These are phyloP conservation scores for Colletotrichum camelliae DNA, from an alignment of 2,329 filamentous ascomycete species.

Conservation along the genomic window DNA sequence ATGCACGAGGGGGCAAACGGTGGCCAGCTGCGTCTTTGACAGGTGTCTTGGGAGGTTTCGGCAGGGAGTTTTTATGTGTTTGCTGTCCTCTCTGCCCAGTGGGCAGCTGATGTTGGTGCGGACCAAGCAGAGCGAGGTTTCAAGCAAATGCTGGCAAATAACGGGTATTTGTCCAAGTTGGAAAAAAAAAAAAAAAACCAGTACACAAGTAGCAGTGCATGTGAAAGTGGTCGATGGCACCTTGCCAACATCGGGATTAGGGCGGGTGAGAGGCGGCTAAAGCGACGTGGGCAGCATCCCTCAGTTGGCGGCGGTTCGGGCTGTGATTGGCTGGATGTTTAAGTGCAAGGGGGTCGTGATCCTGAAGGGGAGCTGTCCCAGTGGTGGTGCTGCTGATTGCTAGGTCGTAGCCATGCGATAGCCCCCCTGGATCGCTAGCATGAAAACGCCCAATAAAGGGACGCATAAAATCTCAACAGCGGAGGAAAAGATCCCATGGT, in stretches of 20 bases:
- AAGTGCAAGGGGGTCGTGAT: conserved; percentile 17
- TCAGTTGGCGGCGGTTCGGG: neutral
- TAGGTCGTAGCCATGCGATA: neutral
- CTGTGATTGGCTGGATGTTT: neutral
- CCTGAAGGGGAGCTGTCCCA: neutral
- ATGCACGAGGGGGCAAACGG: neutral
- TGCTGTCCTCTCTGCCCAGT: neutral
- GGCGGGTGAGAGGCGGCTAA: conserved; percentile 3
- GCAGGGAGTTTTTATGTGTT: neutral
- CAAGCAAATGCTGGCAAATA: neutral
- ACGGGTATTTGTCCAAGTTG: conserved; percentile 1
- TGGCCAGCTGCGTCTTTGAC: neutral
- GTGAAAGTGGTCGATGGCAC: neutral
- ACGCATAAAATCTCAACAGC: neutral
- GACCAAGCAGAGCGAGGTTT: neutral
- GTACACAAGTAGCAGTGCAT: neutral
- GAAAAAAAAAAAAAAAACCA: neutral
- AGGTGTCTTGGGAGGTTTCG: neutral
- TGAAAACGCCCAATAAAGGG: neutral
- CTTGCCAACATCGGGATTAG: conserved; percentile 7
- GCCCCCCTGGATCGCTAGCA: neutral
- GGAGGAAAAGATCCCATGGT: neutral
- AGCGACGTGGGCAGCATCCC: neutral
- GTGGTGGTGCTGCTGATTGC: neutral
- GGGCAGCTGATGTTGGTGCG: neutral